A percentile compares a stretch with the other conserved stretches of the same genome.
phyloP scores from a whole-genome alignment of 2,329 filamentous ascomycete genomes.

The Fusarium newnesense region DNA sequence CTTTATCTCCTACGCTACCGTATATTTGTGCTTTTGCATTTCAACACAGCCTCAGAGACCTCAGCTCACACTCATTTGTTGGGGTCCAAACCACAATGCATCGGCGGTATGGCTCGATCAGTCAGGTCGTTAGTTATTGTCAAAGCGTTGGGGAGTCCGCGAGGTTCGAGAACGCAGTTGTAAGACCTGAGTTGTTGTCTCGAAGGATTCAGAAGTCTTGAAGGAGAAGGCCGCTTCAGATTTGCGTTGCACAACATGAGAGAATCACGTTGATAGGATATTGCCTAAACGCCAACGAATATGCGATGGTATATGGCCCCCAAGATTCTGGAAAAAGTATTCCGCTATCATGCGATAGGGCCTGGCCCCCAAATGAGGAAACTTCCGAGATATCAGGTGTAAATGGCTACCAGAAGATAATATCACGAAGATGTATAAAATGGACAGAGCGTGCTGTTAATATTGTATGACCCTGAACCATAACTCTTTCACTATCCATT shows the following conservation, averaged over 20 bases:
- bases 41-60: background rate
- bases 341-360: background rate
- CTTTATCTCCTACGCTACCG: background rate
- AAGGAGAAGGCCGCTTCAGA: background rate
- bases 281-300: background rate
- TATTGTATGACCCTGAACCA: fast-evolving
- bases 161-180: background rate
- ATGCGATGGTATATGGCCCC: background rate
- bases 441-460: background rate
- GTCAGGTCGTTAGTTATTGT: background rate
- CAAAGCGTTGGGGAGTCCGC: background rate
- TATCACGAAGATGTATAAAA: fast-evolving
- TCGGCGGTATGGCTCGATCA: background rate
- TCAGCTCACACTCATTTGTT: background rate
- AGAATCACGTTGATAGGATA: background rate
- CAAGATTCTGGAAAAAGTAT: background rate
- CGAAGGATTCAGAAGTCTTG: background rate
- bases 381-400: fast-evolving
- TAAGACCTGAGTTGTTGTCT: fast-evolving
- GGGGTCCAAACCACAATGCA: background rate
- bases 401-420: background rate
- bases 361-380: background rate
- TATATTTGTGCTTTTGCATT: background rate
- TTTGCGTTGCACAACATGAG: background rate
- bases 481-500: fast-evolving